Base-by-base conservation (phyloP, 2,329 filamentous ascomycete species). In the Neopestalotiopsis sp. region DNA sequence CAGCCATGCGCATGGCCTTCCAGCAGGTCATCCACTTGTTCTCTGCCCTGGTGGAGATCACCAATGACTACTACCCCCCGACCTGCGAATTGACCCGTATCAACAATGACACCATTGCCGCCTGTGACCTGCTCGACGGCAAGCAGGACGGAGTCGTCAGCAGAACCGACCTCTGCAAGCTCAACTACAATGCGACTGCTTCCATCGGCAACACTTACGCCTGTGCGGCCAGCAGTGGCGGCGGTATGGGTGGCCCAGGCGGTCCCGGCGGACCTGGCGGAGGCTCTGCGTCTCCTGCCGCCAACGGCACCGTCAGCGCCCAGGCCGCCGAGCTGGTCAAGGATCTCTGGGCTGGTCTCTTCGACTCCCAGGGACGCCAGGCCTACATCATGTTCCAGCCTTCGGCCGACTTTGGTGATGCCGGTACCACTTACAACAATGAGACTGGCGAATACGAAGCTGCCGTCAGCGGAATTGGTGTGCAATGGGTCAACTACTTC, bases 21-120 rank as follows among this genome's bases (percentile, higher is more conserved):
- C 63, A 65, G 63, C 63, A 65, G 42, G 63, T 65, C 14, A 30
- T 65, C 28, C 63, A 65, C 63, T 14, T 65, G 24, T 65, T 49
- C 63, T 30, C 24, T 30, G 45, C 38, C 5, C 17, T 65, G 38
- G 63, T 56, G 7, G 63, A 65, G 63, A 65, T 42, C 40, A 65
- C 63, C 40, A 49, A 65, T 38, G 42, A 65, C 40, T 65, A 65
- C 32, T 65, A 49, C 63, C 63, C 63, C 9, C 45, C 63, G 10
- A 49, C 63, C 38, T 65, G 63, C 63, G 42, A 65, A 10, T 17
- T 53, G 42, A 30, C 10, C 12, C 63, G 45, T 24, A 59, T 59
- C 57, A 66, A 66, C 45, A 66, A 56, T 28, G 64, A 66, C 28
- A 58, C 53, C 3, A 59, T 66, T 34, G 64, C 45, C 2, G 64